Conservation (phyloP, 768 basidiomycete species). For the Tulasnella sp. region DNA sequence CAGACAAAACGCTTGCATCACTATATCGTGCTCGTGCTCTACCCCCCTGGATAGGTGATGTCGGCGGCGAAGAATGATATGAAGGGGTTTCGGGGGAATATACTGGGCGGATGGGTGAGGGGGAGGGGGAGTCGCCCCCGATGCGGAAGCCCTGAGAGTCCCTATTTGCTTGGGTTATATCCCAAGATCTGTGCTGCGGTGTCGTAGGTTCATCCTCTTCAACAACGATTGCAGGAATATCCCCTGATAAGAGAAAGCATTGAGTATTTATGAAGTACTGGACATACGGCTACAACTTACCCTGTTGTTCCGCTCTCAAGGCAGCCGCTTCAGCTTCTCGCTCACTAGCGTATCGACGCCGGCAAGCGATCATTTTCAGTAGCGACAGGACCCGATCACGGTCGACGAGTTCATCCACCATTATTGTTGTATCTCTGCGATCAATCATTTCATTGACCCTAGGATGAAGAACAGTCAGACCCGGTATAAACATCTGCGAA, state of each 20-base stretch:
- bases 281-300: constrained; percentile 25
- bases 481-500: neutral
- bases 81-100: neutral
- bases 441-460: constrained; percentile 76
- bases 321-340: constrained; percentile 32
- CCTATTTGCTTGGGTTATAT: constrained; percentile 35
- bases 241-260: constrained; percentile 31
- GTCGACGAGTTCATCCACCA: constrained; percentile 76
- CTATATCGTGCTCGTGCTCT: constrained; percentile 32
- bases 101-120: neutral
- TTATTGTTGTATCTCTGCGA: constrained; percentile 62
- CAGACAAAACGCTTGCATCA: constrained; percentile 49
- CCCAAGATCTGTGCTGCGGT: constrained; percentile 40
- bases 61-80: neutral
- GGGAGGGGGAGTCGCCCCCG: constrained; percentile 29
- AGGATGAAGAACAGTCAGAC: neutral
- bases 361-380: constrained; percentile 61
- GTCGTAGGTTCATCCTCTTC: constrained; percentile 38
- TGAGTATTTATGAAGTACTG: neutral
- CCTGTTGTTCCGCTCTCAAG: constrained; percentile 23
- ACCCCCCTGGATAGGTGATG: neutral
- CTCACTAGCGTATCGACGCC: constrained; percentile 52
- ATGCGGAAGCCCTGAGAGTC: constrained; percentile 4
- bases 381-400: constrained; percentile 75
- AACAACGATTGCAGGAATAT: constrained; percentile 64